Evolutionary conservation across 75 land plant genomes (phyloP).

Genomic region (Cunninghamia lanceolata): DNA sequence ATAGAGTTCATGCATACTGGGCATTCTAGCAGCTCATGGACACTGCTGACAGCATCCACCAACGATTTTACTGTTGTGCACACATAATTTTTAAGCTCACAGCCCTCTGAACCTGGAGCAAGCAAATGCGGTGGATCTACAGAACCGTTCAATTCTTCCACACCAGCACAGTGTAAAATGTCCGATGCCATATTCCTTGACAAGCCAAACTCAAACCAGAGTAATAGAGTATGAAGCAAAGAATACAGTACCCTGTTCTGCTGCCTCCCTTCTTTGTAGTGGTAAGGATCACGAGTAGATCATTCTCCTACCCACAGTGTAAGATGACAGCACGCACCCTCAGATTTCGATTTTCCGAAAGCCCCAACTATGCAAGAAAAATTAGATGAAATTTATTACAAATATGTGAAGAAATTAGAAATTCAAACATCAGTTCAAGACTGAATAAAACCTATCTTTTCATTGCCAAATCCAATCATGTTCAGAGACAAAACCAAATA

Average conservation of each 20-base stretch:
- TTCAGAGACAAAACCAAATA: neutral
- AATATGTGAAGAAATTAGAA: neutral
- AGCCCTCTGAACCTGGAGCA: neutral
- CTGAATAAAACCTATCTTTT: neutral
- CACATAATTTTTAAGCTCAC: neutral
- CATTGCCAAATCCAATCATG: neutral
- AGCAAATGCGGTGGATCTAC: neutral
- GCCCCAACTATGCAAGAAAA: neutral
- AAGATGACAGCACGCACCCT: neutral
- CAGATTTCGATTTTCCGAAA: neutral
- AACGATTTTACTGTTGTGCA: constrained; percentile 30
- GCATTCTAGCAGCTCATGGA: constrained; percentile 67
- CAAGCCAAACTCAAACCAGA: neutral
- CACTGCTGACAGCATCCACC: constrained; percentile 40
- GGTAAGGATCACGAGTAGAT: neutral
- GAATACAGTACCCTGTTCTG: neutral
- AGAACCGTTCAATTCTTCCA: neutral
- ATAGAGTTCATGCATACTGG: constrained; percentile 74
- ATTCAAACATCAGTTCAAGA: neutral
- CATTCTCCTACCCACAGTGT: neutral
- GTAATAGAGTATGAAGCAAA: neutral
- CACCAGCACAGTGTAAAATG: neutral
- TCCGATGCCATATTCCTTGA: neutral
- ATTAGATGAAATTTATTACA: neutral
- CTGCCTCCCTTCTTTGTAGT: neutral